Percentiles rank a stretch among this genome's conserved stretches.
These are phyloP conservation scores for Metahyphopichia silvanorum DNA, from an alignment of 805 yeast species.

Conservation along the genomic window DNA sequence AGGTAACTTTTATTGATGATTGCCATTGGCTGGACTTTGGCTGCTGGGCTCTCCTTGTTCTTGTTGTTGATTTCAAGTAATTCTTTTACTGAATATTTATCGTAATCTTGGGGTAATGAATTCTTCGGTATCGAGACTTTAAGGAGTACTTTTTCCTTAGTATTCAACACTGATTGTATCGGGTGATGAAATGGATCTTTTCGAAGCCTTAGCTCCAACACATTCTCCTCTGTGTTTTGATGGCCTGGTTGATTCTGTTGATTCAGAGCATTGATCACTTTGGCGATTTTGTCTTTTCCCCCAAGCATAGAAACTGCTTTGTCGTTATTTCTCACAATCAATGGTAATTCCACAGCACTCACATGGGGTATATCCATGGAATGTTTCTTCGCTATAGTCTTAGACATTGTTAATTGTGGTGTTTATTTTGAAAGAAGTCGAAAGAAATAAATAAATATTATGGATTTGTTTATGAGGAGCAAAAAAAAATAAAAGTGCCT, in stretches of 20 bases:
- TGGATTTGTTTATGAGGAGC: not conserved
- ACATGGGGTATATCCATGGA: conserved; percentile 73
- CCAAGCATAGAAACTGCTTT: conserved; percentile 71
- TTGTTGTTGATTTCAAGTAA: conserved; percentile 33
- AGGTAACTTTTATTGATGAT: conserved; percentile 65
- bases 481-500: conserved; percentile 12
- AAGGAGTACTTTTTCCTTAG: conserved; percentile 55
- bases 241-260: conserved; percentile 12
- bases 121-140: conserved; percentile 61
- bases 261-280: conserved; percentile 34
- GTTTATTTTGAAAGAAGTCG: not conserved
- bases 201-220: conserved; percentile 39
- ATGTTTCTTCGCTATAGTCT: conserved; percentile 45
- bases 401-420: conserved; percentile 1
- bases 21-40: conserved; percentile 57
- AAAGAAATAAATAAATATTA: not conserved
- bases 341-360: conserved; percentile 75
- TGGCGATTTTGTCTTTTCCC: conserved; percentile 45
- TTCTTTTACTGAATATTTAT: conserved; percentile 41
- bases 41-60: conserved; percentile 17
- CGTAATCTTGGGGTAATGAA: conserved; percentile 36
- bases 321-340: conserved; percentile 58
- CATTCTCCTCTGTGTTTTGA: conserved; percentile 27
- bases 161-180: conserved; percentile 48
- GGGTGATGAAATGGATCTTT: conserved; percentile 57